Conservation (phyloP, 176 grass and related monocot species). For the Oryza coarctata region DNA sequence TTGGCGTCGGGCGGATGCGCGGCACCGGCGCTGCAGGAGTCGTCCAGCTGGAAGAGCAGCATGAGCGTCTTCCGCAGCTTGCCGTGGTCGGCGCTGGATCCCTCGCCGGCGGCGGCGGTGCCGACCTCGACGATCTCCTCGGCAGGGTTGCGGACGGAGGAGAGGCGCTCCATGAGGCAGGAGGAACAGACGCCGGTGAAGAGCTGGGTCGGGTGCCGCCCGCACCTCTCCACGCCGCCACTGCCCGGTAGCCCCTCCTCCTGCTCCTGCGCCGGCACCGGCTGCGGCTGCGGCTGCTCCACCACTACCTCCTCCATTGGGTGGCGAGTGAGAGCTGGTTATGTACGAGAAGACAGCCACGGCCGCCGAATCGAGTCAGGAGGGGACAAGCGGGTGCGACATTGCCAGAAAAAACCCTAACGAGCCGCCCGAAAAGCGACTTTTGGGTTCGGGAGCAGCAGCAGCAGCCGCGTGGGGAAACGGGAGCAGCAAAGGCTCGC, state of each 20-base stretch:
- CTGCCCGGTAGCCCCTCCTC: not conserved
- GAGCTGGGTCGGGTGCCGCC: constrained; percentile 65
- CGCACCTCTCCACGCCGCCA: constrained; percentile 41
- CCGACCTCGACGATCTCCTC: constrained; percentile 72
- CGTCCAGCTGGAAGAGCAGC: constrained; percentile 89
- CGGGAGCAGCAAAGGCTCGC: no score
- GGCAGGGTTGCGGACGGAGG: constrained; percentile 52
- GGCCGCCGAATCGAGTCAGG: constrained; percentile 22
- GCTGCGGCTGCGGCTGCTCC: constrained; percentile 35
- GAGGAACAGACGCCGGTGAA: constrained; percentile 81
- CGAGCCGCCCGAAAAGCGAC: constrained; percentile 33
- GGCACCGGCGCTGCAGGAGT: constrained; percentile 27
- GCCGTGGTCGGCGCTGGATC: constrained; percentile 17
- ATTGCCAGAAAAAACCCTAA: constrained; percentile 39
- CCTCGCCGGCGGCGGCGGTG: not conserved
- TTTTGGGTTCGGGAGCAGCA: constrained; percentile 19
- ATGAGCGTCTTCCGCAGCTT: constrained; percentile 75
- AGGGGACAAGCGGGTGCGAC: constrained; percentile 49
- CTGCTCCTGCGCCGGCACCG: not conserved
- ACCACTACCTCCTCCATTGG: constrained; percentile 43
- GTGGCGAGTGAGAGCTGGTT: constrained; percentile 23
- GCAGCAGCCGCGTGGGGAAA: constrained; percentile 24
- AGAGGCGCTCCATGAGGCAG: constrained; percentile 88
- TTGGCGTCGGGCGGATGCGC: not conserved
- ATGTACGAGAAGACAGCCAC: not conserved